These are phyloP conservation scores for Mimosa bimucronata DNA, from an alignment of 306 rosid species.

Conservation along the genomic window DNA sequence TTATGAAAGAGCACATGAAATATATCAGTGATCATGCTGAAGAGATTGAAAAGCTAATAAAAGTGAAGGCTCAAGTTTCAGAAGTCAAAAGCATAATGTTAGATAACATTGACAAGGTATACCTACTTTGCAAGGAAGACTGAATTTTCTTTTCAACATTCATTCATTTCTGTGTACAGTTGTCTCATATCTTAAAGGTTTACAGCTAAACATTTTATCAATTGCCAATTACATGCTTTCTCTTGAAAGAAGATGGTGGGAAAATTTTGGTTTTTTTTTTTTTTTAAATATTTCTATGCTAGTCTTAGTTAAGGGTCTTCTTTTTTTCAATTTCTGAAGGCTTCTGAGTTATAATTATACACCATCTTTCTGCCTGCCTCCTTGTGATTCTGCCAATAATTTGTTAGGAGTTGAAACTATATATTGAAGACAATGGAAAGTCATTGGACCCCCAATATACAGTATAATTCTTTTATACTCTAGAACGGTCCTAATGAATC, in stretches of 20 bases:
- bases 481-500: background rate
- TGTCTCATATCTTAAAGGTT: too few relatives aligned
- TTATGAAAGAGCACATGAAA: slow-evolving; percentile 96
- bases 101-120: slow-evolving; percentile 73
- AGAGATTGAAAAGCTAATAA: slow-evolving; percentile 85
- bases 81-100: slow-evolving; percentile 92
- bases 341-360: too few relatives aligned
- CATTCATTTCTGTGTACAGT: slow-evolving; percentile 8
- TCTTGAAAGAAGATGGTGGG: slow-evolving; percentile 23
- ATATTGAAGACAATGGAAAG: background rate
- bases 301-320: background rate
- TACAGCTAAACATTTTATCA: too few relatives aligned
- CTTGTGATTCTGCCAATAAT: background rate
- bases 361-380: background rate
- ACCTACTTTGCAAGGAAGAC: background rate
- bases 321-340: too few relatives aligned
- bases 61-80: slow-evolving; percentile 95
- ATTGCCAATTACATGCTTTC: slow-evolving; percentile 5
- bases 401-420: background rate
- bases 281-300: background rate
- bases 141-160: background rate
- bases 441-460: slow-evolving; percentile 3
- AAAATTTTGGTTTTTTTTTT: background rate
- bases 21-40: slow-evolving; percentile 87
- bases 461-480: background rate